Evolutionary conservation across 176 grass and related monocot species (phyloP), one percentile per base, ranked within the genome.

Genomic region (Oryza glaberrima): DNA sequence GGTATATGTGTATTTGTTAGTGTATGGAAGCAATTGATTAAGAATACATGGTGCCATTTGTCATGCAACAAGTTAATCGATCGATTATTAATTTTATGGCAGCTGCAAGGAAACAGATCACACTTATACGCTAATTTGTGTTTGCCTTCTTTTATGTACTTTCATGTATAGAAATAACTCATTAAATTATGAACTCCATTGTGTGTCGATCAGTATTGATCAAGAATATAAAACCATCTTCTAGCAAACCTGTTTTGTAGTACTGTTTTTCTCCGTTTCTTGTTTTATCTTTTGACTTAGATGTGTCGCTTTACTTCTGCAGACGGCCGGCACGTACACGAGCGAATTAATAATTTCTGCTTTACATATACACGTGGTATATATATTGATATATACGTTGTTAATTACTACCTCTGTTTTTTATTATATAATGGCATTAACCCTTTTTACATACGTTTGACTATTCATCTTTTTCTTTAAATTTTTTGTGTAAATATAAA

Each of bases 31-130:
- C 7, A 66, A 26, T 51, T 51, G 14, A 51, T 51, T 51, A 51
- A 51, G 14, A 51, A 51, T 51, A 16, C 10, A 79, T 34, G 63
- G 23, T 79, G 77, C 41, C 63, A 79, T 79, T 67, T 79, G 63
- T 48, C 76, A 65, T 41, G 20, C 6, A 20, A 51, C 48, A 51
- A 51, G 48, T 51, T 0, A 14, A 51, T 51, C 48, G 48, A 51
- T 16, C 13, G 3, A 51, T 51, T 51, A 51, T 51, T 51, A 51
- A 15, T 51, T 51, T 51, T 51, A 4, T 51, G 48, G 12, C 1
- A 14, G 47, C 47, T 48, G 3, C 3, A 48, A 48, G 47, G 12
- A 13, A 4, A 48, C 11, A 48, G 12, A 48, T 40, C 38, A 48
- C 12, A 13, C 28, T 28, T 51, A 15, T 49, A 51, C 48, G 48